Evolutionary conservation across 148 eudicot genomes (phyloP).

Genomic region (Vaccinium vitisidaea): DNA sequence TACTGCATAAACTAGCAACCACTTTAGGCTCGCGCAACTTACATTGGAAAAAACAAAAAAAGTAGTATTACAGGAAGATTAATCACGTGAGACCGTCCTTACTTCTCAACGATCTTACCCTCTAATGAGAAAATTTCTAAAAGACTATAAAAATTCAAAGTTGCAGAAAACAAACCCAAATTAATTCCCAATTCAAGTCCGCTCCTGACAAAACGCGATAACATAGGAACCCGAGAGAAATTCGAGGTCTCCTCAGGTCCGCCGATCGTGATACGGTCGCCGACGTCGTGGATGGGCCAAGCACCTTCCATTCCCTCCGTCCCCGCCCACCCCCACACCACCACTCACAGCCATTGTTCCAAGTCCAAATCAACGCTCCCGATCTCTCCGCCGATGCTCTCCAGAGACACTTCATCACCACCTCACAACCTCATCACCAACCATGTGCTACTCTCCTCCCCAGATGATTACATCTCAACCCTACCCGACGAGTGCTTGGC

Average conservation of each 20-base stretch:
- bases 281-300: slow-evolving; percentile 53
- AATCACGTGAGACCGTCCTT: background rate
- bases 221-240: background rate
- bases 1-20: too few relatives aligned
- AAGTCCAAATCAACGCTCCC: slow-evolving; percentile 8
- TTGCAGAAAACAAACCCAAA: background rate
- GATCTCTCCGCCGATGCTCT: slow-evolving; percentile 18
- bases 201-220: background rate
- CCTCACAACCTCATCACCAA: background rate
- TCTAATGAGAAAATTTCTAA: background rate
- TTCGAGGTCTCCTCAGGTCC: background rate
- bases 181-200: background rate
- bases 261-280: slow-evolving; percentile 12
- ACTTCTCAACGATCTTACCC: background rate
- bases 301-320: slow-evolving; percentile 29
- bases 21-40: too few relatives aligned
- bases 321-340: slow-evolving; percentile 13
- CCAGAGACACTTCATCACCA: background rate
- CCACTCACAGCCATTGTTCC: slow-evolving; percentile 18
- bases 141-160: background rate
- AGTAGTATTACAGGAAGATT: too few relatives aligned
- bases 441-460: background rate
- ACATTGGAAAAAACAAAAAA: too few relatives aligned
- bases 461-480: slow-evolving; percentile 28
- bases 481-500: slow-evolving; percentile 55